phyloP scores from a whole-genome alignment of 106 monocot genomes.

The Iris macrosiphon region DNA sequence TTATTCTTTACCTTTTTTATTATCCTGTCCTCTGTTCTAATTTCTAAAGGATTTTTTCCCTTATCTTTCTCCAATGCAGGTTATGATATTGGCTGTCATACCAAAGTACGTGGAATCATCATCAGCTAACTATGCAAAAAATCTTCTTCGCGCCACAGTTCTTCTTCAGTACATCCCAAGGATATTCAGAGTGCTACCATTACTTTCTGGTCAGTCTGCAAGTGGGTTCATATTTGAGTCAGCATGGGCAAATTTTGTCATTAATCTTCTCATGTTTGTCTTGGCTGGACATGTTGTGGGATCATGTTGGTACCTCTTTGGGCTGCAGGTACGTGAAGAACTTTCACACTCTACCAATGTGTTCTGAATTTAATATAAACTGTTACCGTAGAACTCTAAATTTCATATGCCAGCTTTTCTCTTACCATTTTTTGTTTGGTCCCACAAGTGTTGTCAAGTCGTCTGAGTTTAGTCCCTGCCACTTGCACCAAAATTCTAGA shows the following conservation, averaged over 20 bases:
- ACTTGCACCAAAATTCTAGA: too few species aligned
- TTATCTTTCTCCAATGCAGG: slow-evolving; percentile 31
- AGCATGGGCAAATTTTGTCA: slow-evolving; percentile 90
- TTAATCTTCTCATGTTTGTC: slow-evolving; percentile 92
- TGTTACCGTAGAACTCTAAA: too few species aligned
- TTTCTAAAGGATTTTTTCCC: neutral
- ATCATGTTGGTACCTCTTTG: slow-evolving; percentile 94
- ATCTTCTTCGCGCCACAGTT: slow-evolving; percentile 62
- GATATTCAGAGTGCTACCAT: slow-evolving; percentile 66
- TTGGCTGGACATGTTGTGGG: slow-evolving; percentile 95
- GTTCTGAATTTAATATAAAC: too few species aligned
- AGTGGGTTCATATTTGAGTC: slow-evolving; percentile 97
- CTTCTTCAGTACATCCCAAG: slow-evolving; percentile 88
- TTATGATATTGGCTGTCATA: slow-evolving; percentile 74
- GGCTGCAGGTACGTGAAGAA: slow-evolving; percentile 58
- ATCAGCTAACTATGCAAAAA: slow-evolving; percentile 80
- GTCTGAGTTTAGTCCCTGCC: too few species aligned
- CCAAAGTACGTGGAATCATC: slow-evolving; percentile 61
- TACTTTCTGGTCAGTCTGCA: slow-evolving; percentile 69
- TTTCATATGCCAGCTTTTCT: too few species aligned
- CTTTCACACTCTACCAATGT: too few species aligned
- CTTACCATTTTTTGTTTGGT: too few species aligned
- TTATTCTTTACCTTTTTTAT: neutral
- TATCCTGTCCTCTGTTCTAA: neutral
- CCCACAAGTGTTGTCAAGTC: too few species aligned